Evolutionary conservation across 2,329 filamentous ascomycete species (phyloP).

Genomic region (Aureobasidium sp.): DNA sequence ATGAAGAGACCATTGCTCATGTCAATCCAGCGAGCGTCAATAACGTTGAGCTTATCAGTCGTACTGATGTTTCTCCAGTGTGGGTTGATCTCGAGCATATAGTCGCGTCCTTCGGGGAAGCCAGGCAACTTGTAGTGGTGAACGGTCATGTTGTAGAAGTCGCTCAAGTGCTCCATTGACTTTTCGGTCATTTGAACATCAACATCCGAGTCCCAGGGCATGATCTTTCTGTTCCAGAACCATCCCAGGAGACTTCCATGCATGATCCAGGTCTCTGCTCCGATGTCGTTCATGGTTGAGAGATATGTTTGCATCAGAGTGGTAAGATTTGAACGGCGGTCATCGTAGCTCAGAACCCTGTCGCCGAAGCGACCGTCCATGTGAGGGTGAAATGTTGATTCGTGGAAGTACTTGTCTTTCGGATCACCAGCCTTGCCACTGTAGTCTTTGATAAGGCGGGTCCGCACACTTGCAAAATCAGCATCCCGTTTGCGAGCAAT

Average conservation of each 20-base stretch:
- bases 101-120: conserved; percentile 30
- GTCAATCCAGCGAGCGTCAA: conserved; percentile 57
- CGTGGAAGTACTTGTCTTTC: conserved; percentile 46
- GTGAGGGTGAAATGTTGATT: conserved; percentile 47
- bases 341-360: conserved; percentile 37
- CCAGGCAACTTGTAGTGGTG: conserved; percentile 35
- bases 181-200: conserved; percentile 52
- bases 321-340: conserved; percentile 42
- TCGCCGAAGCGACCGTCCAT: conserved; percentile 52
- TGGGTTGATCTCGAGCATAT: conserved; percentile 54
- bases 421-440: conserved; percentile 29
- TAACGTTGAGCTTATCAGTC: conserved; percentile 46
- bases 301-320: conserved; percentile 50
- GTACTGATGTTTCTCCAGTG: conserved; percentile 41
- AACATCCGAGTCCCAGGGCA: conserved; percentile 56
- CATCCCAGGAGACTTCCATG: conserved; percentile 54
- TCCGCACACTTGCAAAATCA: conserved; percentile 39
- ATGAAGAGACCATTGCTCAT: conserved; percentile 53
- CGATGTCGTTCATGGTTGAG: conserved; percentile 48
- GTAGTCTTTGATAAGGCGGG: conserved; percentile 34
- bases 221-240: conserved; percentile 56
- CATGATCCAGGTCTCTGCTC: conserved; percentile 57
- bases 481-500: conserved; percentile 28
- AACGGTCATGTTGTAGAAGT: conserved; percentile 57
- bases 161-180: conserved; percentile 49